phyloP scores from a whole-genome alignment of 495 filamentous ascomycete species.

The Achaetomiella virescens region DNA sequence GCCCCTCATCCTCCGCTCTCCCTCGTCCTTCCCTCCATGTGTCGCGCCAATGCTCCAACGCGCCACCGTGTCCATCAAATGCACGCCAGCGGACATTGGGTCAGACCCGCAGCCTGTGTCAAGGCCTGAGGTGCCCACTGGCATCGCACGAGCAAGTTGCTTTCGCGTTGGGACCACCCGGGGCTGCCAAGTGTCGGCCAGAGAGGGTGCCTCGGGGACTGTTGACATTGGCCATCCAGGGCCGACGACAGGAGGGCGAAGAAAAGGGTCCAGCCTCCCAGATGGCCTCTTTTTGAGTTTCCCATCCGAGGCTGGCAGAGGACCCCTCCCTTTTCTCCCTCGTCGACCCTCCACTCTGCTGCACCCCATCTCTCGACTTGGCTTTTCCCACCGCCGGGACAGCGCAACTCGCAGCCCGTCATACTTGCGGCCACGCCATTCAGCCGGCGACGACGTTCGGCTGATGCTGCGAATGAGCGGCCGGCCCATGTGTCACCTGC shows the following conservation, averaged over 20 bases:
- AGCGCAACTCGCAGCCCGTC: background rate
- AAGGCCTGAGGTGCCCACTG: background rate
- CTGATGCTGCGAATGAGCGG: conserved; percentile 22
- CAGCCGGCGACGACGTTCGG: conserved; percentile 19
- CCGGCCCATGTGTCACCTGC: conserved; percentile 23
- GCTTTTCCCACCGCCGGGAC: conserved; percentile 1
- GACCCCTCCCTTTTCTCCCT: conserved; percentile 4
- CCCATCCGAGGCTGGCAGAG: background rate
- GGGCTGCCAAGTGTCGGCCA: background rate
- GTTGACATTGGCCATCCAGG: conserved; percentile 13
- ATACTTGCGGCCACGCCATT: conserved; percentile 11
- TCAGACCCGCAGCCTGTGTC: conserved; percentile 5
- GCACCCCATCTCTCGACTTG: background rate
- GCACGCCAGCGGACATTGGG: conserved; percentile 6
- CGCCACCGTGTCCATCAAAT: background rate
- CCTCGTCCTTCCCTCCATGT: background rate
- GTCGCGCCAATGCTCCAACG: background rate
- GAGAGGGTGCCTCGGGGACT: conserved; percentile 8
- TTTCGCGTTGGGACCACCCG: background rate
- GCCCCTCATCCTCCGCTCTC: background rate
- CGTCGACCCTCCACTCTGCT: background rate
- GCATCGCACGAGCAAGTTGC: background rate
- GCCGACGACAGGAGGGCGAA: conserved; percentile 12
- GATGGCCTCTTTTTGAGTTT: too few relatives aligned
- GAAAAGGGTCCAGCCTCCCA: background rate